A percentile compares a stretch with the other conserved stretches of the same genome.
These are phyloP conservation scores for Helicocarpus griseus DNA, from an alignment of 2,329 filamentous ascomycete species.

Conservation along the genomic window DNA sequence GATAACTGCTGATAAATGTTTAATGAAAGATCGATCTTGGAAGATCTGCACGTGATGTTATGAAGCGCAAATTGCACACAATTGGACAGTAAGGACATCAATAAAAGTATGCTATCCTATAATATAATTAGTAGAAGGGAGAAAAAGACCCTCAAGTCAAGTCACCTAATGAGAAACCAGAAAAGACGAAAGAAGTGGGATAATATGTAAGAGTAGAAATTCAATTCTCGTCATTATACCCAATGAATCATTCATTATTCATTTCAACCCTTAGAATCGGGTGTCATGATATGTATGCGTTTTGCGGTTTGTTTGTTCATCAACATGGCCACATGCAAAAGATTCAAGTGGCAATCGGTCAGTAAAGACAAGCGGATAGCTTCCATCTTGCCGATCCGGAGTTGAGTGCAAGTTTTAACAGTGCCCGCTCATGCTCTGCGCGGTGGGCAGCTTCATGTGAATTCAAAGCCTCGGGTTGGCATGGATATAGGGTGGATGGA, in stretches of 20 bases:
- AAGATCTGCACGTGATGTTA: no score
- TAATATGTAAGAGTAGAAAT: neutral
- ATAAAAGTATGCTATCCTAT: no score
- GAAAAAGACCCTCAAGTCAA: neutral
- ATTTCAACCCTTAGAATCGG: neutral
- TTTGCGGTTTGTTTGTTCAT: neutral
- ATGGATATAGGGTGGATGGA: neutral
- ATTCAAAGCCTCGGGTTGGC: neutral
- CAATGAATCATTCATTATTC: conserved; percentile 1
- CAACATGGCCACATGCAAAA: neutral
- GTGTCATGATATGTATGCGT: neutral
- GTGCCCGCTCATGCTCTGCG: no score
- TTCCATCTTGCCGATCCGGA: neutral
- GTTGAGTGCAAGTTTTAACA: no score
- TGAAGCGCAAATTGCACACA: no score
- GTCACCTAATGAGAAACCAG: neutral
- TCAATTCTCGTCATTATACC: neutral
- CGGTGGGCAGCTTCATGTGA: neutral
- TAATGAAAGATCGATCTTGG: no score
- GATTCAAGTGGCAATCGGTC: no score
- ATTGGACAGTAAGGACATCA: no score
- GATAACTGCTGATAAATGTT: no score
- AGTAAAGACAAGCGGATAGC: neutral
- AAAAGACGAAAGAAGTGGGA: neutral
- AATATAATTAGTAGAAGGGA: neutral